phyloP scores from a whole-genome alignment of 805 yeast species.

The Hanseniaspora pseudoguilliermondii region DNA sequence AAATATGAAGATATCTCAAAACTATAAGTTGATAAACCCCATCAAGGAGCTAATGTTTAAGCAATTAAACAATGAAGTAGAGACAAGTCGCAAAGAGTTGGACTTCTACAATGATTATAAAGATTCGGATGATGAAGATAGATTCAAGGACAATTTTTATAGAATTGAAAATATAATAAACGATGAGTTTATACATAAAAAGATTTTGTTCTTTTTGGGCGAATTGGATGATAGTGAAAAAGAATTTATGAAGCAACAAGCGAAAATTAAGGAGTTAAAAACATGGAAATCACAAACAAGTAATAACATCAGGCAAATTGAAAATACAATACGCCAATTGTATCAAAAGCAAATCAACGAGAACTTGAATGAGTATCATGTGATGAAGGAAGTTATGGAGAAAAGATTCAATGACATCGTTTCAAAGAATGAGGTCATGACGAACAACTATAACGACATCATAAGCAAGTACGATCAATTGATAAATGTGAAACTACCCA shows the following conservation, averaged over 20 bases:
- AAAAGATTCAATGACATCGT: neutral
- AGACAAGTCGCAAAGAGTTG: neutral
- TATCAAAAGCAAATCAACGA: neutral
- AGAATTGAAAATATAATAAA: constrained; percentile 1
- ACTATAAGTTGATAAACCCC: neutral
- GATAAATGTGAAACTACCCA: neutral
- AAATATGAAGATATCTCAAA: neutral
- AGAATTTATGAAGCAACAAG: neutral
- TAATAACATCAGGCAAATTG: neutral
- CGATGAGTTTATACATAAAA: neutral
- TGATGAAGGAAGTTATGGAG: neutral
- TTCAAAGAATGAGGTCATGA: neutral
- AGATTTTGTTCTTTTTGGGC: neutral
- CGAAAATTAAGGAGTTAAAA: neutral
- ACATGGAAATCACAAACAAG: neutral
- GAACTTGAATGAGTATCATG: neutral
- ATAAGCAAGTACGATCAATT: neutral
- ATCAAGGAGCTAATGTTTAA: constrained; percentile 1
- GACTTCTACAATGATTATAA: neutral
- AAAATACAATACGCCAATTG: neutral
- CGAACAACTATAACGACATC: neutral
- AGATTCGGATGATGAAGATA: neutral
- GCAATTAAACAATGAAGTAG: neutral
- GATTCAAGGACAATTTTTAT: neutral
- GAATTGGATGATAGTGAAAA: neutral